Base-by-base conservation (phyloP, 2,329 filamentous ascomycete genomes). In the Aspergillus luchuensis region DNA sequence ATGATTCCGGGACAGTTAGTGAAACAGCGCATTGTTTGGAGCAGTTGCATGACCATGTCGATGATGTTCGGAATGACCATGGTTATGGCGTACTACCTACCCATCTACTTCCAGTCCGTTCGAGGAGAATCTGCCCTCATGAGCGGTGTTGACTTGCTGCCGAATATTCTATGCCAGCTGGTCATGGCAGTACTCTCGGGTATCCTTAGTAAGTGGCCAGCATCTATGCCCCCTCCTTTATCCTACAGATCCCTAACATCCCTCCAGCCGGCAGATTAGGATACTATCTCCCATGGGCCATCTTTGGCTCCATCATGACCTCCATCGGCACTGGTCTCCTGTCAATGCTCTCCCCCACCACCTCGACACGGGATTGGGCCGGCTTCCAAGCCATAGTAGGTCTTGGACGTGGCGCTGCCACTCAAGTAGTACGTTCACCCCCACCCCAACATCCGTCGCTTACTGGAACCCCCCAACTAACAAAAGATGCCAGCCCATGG, bases 101-200 rank as follows among this genome's bases (percentile, higher is more conserved):
- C 80, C 8, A 78, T 83, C 36, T 83, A 81, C 65, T 83, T 84
- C 69, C 81, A 84, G 66, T 70, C 72, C 1, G 72, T 81, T 8
- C 63, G 69, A 19, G 69, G 71, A 50, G 68, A 71, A 8, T 63
- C 65, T 1, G 63, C 71, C 0, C 54, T 71, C 25, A 59, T 68
- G 41, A 71, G 69, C 30, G 70, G 71, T 19, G 69, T 73, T 1
- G 58, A 71, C 39, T 23, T 72, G 23, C 56, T 73, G 0, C 70
- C 71, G 2, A 65, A 63, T 10, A 68, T 72, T 13, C 58, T 83
- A 4, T 69, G 67, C 5, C 72, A 74, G 59, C 57, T 74, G 19
- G 56, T 75, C 2, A 68, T 69, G 23, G 72, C 74, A 0, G 67
- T 78, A 39, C 39, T 68, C 5, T 71, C 72, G 1, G 78, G 78